Percentiles rank a stretch among this genome's conserved stretches.
These are phyloP conservation scores for Cytauxzoon felis DNA, from an alignment of 169 alveolate species.

Conservation along the genomic window DNA sequence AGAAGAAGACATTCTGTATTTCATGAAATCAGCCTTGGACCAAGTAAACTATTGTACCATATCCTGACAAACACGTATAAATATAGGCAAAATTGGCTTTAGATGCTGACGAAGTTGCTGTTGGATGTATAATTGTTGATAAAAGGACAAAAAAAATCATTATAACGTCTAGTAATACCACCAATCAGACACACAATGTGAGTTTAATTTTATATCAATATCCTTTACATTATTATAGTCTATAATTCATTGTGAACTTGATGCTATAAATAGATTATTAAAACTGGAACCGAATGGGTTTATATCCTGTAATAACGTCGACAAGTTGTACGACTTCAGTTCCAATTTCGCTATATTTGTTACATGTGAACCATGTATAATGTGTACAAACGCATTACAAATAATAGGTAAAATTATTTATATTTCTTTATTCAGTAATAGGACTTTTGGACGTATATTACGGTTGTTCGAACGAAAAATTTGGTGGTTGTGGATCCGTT, in stretches of 20 bases:
- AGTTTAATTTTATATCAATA: background rate
- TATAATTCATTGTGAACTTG: slow-evolving; percentile 63
- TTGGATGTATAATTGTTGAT: slow-evolving; percentile 61
- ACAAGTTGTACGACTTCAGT: slow-evolving; percentile 26
- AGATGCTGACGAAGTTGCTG: slow-evolving; percentile 59
- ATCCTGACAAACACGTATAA: too few relatives aligned
- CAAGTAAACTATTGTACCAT: slow-evolving; percentile 22
- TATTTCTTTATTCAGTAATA: background rate
- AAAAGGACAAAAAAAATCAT: slow-evolving; percentile 4
- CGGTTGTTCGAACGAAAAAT: slow-evolving; percentile 75
- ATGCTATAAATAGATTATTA: slow-evolving; percentile 51
- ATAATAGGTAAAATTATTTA: slow-evolving; percentile 19
- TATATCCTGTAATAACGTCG: slow-evolving; percentile 15
- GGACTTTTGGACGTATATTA: slow-evolving; percentile 67
- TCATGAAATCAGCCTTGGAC: slow-evolving; percentile 43
- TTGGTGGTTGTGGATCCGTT: slow-evolving; percentile 80
- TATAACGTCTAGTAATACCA: slow-evolving; percentile 32
- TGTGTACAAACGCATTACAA: slow-evolving; percentile 77
- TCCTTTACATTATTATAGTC: slow-evolving; percentile 7
- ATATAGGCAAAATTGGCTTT: slow-evolving; percentile 48
- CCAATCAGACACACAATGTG: slow-evolving; percentile 42
- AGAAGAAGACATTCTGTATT: slow-evolving; percentile 22
- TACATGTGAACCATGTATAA: slow-evolving; percentile 76
- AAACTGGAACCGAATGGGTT: slow-evolving; percentile 29
- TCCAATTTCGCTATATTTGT: slow-evolving; percentile 67